Evolutionary conservation across 495 filamentous ascomycete species (phyloP).

Genomic region (Sordaria brevicollis): DNA sequence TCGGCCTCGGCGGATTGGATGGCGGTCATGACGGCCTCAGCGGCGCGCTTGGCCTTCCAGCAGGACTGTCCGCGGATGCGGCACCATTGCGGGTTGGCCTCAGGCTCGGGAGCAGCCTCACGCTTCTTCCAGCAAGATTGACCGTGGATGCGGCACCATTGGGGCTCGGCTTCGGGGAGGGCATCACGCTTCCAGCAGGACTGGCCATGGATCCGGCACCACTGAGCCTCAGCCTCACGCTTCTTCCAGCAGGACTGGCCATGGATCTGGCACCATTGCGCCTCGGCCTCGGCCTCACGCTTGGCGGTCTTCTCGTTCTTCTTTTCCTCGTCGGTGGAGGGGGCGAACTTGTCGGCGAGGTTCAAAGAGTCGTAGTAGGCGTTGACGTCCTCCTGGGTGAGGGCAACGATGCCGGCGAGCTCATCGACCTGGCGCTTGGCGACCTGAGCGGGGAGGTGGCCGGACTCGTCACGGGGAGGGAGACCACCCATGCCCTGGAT

Average conservation of each 20-base stretch:
- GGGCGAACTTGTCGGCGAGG: constrained; percentile 1
- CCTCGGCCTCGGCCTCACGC: constrained; percentile 14
- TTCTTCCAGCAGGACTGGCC: constrained; percentile 29
- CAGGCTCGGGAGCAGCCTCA: neutral
- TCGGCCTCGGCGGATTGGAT: constrained; percentile 9
- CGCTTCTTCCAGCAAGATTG: constrained; percentile 7
- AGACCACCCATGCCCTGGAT: constrained; percentile 6
- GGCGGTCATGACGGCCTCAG: constrained; percentile 22
- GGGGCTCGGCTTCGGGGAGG: no score
- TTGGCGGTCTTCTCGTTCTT: constrained; percentile 3
- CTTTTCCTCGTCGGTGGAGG: constrained; percentile 2
- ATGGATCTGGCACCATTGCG: constrained; percentile 14
- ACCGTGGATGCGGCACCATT: constrained; percentile 1
- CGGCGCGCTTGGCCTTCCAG: constrained; percentile 25
- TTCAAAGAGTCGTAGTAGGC: constrained; percentile 15
- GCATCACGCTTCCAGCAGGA: constrained; percentile 18
- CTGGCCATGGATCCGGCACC: constrained; percentile 13
- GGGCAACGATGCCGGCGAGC: constrained; percentile 19
- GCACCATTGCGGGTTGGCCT: constrained; percentile 19
- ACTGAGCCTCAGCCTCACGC: constrained; percentile 14
- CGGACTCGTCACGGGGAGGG: constrained; percentile 10
- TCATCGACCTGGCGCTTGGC: constrained; percentile 19
- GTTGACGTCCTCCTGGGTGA: constrained; percentile 14
- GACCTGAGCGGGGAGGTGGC: constrained; percentile 5
- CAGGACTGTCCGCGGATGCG: constrained; percentile 18